A percentile compares a stretch with the other conserved stretches of the same genome.
These are phyloP conservation scores for Gossypium davidsonii DNA, from an alignment of 441 rosid genomes.

Conservation along the genomic window DNA sequence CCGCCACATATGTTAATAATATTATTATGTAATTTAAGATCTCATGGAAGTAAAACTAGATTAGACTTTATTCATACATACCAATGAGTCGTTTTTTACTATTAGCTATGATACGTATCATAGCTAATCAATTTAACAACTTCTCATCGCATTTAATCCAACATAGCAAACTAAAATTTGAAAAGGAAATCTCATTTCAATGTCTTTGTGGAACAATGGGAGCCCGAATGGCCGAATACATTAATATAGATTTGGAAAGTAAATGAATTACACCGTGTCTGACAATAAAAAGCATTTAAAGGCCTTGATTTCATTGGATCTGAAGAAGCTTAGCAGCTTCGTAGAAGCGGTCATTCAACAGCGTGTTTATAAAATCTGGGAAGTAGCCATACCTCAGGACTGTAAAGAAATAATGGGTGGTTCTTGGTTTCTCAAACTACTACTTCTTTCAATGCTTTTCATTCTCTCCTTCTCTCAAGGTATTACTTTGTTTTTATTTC, in stretches of 20 bases:
- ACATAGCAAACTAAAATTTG: too few relatives aligned
- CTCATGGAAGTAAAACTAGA: neutral
- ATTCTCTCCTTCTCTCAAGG: slow-evolving; percentile 37
- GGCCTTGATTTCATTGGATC: slow-evolving; percentile 29
- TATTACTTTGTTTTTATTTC: slow-evolving; percentile 5
- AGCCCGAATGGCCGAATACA: too few relatives aligned
- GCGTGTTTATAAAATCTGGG: slow-evolving; percentile 7
- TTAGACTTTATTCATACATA: neutral
- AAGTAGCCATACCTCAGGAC: slow-evolving; percentile 25
- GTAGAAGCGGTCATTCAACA: neutral
- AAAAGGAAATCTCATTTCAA: too few relatives aligned
- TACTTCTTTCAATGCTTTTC: slow-evolving; percentile 29
- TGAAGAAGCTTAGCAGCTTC: slow-evolving; percentile 19
- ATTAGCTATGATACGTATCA: too few relatives aligned
- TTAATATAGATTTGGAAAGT: too few relatives aligned
- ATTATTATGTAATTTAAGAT: neutral
- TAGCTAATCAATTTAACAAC: too few relatives aligned
- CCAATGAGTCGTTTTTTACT: too few relatives aligned
- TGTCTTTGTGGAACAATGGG: too few relatives aligned
- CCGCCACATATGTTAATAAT: neutral
- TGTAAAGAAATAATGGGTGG: slow-evolving; percentile 37
- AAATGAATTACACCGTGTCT: too few relatives aligned
- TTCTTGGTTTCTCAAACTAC: slow-evolving; percentile 26
- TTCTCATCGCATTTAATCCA: too few relatives aligned
- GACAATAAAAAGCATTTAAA: neutral